phyloP scores from a whole-genome alignment of 192 early-diverging fungal species.

The Mortierella hygrophila region DNA sequence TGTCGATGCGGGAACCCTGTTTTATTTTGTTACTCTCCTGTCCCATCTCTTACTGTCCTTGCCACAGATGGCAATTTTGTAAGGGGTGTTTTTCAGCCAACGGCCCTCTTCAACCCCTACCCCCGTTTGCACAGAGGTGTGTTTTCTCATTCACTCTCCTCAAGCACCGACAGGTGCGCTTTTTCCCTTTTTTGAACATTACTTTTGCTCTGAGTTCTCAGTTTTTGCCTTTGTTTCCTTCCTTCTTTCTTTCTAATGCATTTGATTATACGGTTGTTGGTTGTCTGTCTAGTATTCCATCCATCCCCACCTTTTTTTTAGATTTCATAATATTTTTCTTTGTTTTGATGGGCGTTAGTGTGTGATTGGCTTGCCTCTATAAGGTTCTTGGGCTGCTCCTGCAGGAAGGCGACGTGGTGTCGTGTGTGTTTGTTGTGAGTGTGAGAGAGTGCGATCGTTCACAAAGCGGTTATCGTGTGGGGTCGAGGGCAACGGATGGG shows the following conservation, averaged over 20 bases:
- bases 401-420: not conserved
- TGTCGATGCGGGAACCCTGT: conserved; percentile 11
- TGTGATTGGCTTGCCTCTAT: conserved; percentile 10
- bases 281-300: conserved; percentile 5
- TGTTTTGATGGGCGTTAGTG: not conserved
- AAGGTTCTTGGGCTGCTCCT: conserved; percentile 1
- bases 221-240: not conserved
- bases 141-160: not conserved
- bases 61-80: not conserved
- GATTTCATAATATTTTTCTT: conserved; percentile 18
- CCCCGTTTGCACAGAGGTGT: not conserved
- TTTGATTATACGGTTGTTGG: not conserved
- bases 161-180: not conserved
- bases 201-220: conserved; percentile 17
- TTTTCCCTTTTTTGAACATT: not conserved
- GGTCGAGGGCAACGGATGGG: not conserved
- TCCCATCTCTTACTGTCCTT: not conserved
- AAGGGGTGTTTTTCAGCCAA: not conserved
- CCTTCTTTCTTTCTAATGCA: not conserved
- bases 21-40: not conserved
- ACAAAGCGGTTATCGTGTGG: not conserved
- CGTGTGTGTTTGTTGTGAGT: conserved; percentile 5
- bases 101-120: not conserved
- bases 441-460: not conserved
- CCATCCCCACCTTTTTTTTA: conserved; percentile 1